Percentiles rank a stretch among this genome's conserved stretches.
These are phyloP conservation scores for Xerocomus nothofagi DNA, from an alignment of 1,284 basidiomycete genomes.

Conservation along the genomic window DNA sequence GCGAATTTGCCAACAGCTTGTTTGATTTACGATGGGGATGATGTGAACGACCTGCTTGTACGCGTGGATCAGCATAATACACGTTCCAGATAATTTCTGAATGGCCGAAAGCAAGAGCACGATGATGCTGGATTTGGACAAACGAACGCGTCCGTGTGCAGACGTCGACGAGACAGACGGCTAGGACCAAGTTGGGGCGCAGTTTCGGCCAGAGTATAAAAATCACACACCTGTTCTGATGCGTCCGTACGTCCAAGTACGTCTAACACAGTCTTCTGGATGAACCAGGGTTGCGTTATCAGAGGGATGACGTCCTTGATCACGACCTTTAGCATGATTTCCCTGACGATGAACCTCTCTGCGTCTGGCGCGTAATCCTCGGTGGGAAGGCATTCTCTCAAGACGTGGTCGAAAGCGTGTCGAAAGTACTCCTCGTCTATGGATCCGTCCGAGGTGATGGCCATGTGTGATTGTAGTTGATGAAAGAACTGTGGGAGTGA, in stretches of 20 bases:
- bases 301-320: constrained; percentile 64
- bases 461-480: constrained; percentile 76
- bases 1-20: constrained; percentile 23
- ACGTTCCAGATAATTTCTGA: constrained; percentile 66
- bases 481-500: constrained; percentile 70
- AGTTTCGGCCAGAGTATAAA: background rate
- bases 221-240: constrained; percentile 37
- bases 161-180: constrained; percentile 24
- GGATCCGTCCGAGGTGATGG: constrained; percentile 58
- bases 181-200: constrained; percentile 18
- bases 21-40: constrained; percentile 64
- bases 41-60: constrained; percentile 66
- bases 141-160: constrained; percentile 29
- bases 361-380: constrained; percentile 75
- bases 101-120: constrained; percentile 70
- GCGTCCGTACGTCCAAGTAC: constrained; percentile 48
- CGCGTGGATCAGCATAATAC: constrained; percentile 62
- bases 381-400: constrained; percentile 64
- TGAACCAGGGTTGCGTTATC: constrained; percentile 80
- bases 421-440: constrained; percentile 77
- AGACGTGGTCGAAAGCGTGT: constrained; percentile 68
- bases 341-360: constrained; percentile 76
- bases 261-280: constrained; percentile 65
- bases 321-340: constrained; percentile 73
- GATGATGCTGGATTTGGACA: constrained; percentile 59